phyloP scores from a whole-genome alignment of 2,329 filamentous ascomycete genomes.

The Purpureocillium takamizusanense region DNA sequence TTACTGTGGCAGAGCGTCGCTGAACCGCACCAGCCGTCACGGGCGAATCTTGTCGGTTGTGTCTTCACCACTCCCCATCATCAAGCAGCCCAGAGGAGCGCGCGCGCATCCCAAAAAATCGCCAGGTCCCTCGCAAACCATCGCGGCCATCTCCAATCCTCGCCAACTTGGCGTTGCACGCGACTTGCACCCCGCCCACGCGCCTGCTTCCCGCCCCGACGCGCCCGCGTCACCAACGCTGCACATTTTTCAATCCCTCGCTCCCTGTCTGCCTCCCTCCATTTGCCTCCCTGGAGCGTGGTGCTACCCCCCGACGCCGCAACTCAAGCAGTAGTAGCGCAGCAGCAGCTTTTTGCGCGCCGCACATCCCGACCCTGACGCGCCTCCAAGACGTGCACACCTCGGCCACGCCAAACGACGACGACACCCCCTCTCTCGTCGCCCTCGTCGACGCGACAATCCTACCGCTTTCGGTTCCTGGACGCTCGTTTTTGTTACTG shows the following conservation, averaged over 20 bases:
- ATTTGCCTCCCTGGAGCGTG: no score
- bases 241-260: conserved; percentile 30
- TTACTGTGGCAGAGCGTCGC: conserved; percentile 27
- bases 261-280: conserved; percentile 4
- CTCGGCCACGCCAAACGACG: conserved; percentile 10
- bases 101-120: conserved; percentile 54
- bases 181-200: conserved; percentile 40
- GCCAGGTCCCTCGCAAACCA: conserved; percentile 50
- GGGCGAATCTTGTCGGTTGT: conserved; percentile 40
- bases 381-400: conserved; percentile 18
- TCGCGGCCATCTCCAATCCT: conserved; percentile 47
- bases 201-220: conserved; percentile 30
- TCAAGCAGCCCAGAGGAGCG: conserved; percentile 31
- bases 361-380: conserved; percentile 10
- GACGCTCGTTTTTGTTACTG: conserved; percentile 5
- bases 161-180: conserved; percentile 44
- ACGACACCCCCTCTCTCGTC: conserved; percentile 7
- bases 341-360: conserved; percentile 3
- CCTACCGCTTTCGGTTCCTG: conserved; percentile 2
- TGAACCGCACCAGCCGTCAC: conserved; percentile 37
- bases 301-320: conserved; percentile 9
- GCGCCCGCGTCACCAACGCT: conserved; percentile 28
- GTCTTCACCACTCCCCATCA: conserved; percentile 45
- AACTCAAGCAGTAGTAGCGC: background rate
- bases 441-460: conserved; percentile 16